These are phyloP conservation scores for Epichloe sibirici DNA, from an alignment of 2,329 filamentous ascomycete species.

Conservation along the genomic window DNA sequence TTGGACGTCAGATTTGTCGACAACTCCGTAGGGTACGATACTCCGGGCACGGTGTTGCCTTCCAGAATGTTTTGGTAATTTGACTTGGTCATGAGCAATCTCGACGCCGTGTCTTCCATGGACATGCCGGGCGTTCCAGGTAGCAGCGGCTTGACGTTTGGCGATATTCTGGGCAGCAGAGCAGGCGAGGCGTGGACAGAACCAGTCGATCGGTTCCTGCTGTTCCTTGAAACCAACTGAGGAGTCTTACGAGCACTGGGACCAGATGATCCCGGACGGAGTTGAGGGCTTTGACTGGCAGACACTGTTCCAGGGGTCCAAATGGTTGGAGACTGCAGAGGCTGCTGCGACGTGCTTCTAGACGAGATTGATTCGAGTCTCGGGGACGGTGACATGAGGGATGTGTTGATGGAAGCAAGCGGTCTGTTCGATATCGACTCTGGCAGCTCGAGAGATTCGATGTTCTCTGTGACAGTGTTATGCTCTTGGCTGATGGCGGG, in stretches of 20 bases:
- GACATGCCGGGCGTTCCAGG: conserved; percentile 44
- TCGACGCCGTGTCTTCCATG: conserved; percentile 49
- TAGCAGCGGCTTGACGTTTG: conserved; percentile 83
- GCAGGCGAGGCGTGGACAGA: conserved; percentile 78
- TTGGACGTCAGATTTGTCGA: conserved; percentile 93
- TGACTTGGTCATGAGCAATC: conserved; percentile 82
- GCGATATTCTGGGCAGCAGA: conserved; percentile 77
- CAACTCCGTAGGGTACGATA: conserved; percentile 80
- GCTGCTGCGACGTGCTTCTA: conserved; percentile 39
- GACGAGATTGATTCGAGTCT: conserved; percentile 26
- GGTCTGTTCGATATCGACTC: conserved; percentile 43
- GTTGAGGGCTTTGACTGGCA: conserved; percentile 55
- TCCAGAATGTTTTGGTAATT: conserved; percentile 98
- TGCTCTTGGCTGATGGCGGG: conserved; percentile 17
- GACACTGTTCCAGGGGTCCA: conserved; percentile 32
- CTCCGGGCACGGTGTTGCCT: conserved; percentile 78
- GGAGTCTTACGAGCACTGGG: conserved; percentile 41
- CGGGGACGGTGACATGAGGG: conserved; percentile 26
- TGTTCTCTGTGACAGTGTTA: conserved; percentile 35
- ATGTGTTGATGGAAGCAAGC: conserved; percentile 26
- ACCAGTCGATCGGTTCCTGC: conserved; percentile 61
- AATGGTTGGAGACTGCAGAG: conserved; percentile 36
- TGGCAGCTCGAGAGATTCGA: conserved; percentile 54
- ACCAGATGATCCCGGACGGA: conserved; percentile 37
- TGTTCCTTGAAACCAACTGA: conserved; percentile 41